These are phyloP conservation scores for Eucalyptus fibrosa DNA, from an alignment of 345 rosid genomes.

Conservation along the genomic window DNA sequence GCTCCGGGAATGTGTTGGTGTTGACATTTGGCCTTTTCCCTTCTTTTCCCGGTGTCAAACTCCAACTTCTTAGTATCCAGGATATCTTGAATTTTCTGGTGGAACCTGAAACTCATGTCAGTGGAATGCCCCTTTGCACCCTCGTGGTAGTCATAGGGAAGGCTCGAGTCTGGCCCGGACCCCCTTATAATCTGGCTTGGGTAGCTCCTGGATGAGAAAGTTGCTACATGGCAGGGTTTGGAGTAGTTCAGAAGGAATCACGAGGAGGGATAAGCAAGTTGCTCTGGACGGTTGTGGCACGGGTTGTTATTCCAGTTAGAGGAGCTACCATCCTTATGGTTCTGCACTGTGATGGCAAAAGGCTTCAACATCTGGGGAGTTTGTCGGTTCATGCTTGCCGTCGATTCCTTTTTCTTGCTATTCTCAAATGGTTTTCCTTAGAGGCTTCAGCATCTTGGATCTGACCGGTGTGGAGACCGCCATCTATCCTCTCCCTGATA, in stretches of 20 bases:
- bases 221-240: background rate
- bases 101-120: background rate
- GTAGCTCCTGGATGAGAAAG: background rate
- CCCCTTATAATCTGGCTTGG: background rate
- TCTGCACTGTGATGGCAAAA: background rate
- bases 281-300: background rate
- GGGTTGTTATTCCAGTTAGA: background rate
- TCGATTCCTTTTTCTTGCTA: background rate
- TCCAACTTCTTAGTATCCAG: background rate
- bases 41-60: background rate
- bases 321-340: background rate
- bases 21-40: background rate
- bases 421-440: background rate
- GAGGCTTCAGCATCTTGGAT: background rate
- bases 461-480: background rate
- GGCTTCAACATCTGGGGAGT: background rate
- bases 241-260: background rate
- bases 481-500: background rate
- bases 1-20: background rate
- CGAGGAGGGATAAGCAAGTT: too few relatives aligned
- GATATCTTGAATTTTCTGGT: background rate
- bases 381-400: background rate
- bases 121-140: background rate
- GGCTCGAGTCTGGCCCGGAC: background rate
- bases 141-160: background rate